These are phyloP conservation scores for Eleusine indica DNA, from an alignment of 176 grass and related monocot genomes.

Conservation along the genomic window DNA sequence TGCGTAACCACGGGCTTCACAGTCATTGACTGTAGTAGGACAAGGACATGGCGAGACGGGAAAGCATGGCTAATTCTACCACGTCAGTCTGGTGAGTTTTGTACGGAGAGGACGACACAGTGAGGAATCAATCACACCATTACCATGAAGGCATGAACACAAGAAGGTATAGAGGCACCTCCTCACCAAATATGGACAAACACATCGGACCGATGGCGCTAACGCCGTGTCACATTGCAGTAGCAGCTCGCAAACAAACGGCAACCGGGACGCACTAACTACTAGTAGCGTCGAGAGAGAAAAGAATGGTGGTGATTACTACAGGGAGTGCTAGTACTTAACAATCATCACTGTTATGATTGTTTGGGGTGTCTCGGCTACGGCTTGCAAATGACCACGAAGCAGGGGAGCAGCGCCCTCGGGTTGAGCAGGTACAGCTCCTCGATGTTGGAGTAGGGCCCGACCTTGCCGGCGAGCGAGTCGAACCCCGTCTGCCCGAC, in stretches of 20 bases:
- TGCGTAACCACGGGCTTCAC: not conserved
- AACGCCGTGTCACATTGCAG: not conserved
- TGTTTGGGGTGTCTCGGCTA: conserved; percentile 23
- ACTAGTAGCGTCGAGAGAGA: not conserved
- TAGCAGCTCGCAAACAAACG: conserved; percentile 29
- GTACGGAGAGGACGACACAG: not conserved
- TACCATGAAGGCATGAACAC: not conserved
- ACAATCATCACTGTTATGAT: not conserved
- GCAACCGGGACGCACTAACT: not conserved
- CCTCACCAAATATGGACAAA: conserved; percentile 44
- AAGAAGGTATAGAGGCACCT: conserved; percentile 24
- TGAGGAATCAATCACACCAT: not conserved
- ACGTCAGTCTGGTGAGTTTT: conserved; percentile 1
- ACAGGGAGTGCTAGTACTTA: not conserved
- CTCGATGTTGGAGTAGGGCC: conserved; percentile 87
- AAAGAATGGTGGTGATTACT: conserved; percentile 34
- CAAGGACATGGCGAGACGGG: no score
- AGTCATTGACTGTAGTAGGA: not conserved
- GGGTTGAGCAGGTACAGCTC: conserved; percentile 93
- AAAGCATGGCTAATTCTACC: not conserved
- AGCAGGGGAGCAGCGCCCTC: conserved; percentile 85
- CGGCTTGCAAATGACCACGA: conserved; percentile 85
- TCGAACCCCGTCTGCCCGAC: conserved; percentile 78
- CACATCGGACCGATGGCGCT: not conserved
- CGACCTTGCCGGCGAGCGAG: conserved; percentile 87